Evolutionary conservation across 306 rosid genomes (phyloP), one percentile per base, ranked within the genome.

Genomic region (Fragaria vesca): DNA sequence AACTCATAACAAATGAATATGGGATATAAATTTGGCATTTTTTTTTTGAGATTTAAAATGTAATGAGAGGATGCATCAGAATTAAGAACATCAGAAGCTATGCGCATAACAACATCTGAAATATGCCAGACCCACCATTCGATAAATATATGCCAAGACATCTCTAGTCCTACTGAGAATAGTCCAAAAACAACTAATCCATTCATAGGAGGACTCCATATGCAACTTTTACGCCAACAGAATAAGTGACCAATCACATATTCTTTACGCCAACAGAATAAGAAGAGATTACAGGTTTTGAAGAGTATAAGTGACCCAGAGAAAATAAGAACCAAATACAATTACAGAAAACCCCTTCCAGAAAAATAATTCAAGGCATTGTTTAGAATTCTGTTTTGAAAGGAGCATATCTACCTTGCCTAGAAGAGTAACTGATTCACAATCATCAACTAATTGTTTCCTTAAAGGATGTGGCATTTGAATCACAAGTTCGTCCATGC

Each of bases 391-490:
- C 34, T 3, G 4, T 61, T 67, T 21, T 21, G 32, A 63, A 30
- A 28, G 63, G 5, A 52, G 78, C 40, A 66, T 50, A 58, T 6
- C 34, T 89, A 94, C 98, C 98, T 92, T 92, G 85, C 95, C 97
- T 36, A 92, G 85, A 83, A 87, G 93, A 66, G 92, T 90, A 38
- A 92, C 75, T 62, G 87, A 90, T 83, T 90, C 97, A 62, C 90
- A 86, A 82, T 94, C 98, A 83, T 92, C 97, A 82, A 89, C 85
- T 79, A 94, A 82, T 81, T 90, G 97, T 85, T 92, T 90, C 95
- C 80, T 92, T 68, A 94, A 80, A 28, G 81, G 76, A 63, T 74
- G 76, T 24, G 97, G 97, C 69, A 94, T 91, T 76, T 88, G 97
- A 77, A 90, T 86, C 80, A 83, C 81, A 82, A 87, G 85, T 84